Base-by-base conservation (phyloP, 495 filamentous ascomycete species). In the Penicillium desertorum region DNA sequence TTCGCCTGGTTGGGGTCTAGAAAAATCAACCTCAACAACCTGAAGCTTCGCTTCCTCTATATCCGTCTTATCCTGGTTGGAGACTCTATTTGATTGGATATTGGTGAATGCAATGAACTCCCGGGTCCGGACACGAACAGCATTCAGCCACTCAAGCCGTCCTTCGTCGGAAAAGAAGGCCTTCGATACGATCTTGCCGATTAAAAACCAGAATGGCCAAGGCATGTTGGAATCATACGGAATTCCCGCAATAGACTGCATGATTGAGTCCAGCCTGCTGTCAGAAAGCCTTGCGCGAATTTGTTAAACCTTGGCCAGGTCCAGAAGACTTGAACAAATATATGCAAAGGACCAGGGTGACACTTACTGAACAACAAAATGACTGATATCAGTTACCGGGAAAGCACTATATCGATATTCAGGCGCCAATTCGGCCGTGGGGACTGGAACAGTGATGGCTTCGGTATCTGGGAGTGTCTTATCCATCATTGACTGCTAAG, bases 101-200 rank as follows among this genome's bases (percentile, higher is more conserved):
- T 59, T 59, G 42, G 42, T 59, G 44, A 59, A 59, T 48, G 39
- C 49, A 49, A 59, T 44, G 30, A 54, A 54, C n/a, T 53, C 50
- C 32, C 57, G 23, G 11, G 22, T 30, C 11, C 43, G 42, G 29
- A 59, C 57, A 1, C 30, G 50, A 54, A 59, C 46, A 20, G 34
- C 1, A 29, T 51, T 51, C 25, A 57, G 45, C 46, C 46, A 50
- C 30, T 51, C 22, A 54, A 59, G 57, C 32, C 54, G 50, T 25
- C 41, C 30, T 44, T 54, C 57, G 20, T 54, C 22, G 30, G 32
- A 23, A 43, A 54, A 54, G 43, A 59, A 43, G 5, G 41, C 16
- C 37, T 59, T 59, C 3, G 57, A 59, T 48, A 59, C 4, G 17
- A 49, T 43, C 50, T 59, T 59, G 9, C 57, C 50, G 27, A 59